These are phyloP conservation scores for Eutrema salsugineum DNA, from an alignment of 441 rosid genomes.

Conservation along the genomic window DNA sequence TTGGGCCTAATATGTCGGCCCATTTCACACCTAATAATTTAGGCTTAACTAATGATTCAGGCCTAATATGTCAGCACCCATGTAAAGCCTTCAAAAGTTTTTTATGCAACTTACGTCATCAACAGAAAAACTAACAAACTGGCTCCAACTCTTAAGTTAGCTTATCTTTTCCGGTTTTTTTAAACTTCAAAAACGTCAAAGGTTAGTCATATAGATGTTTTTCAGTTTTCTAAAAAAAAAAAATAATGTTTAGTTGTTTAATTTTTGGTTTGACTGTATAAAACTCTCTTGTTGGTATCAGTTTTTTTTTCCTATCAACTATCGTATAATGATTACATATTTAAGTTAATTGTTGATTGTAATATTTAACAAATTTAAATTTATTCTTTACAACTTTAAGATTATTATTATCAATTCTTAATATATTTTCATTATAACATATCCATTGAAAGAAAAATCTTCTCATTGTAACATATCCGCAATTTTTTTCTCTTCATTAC, in stretches of 20 bases:
- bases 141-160: no score
- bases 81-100: neutral
- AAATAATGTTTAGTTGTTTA: neutral
- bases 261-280: neutral
- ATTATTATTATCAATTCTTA: neutral
- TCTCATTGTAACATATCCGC: neutral
- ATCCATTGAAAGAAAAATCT: neutral
- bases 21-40: neutral
- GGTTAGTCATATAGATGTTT: no score
- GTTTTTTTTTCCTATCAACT: neutral
- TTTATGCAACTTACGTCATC: neutral
- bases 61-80: slow-evolving; percentile 3
- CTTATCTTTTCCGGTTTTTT: no score
- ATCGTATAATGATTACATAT: neutral
- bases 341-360: neutral
- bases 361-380: neutral
- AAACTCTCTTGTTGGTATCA: neutral
- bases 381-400: neutral
- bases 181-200: no score
- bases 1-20: slow-evolving; percentile 2
- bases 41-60: neutral
- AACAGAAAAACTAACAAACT: neutral
- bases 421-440: neutral
- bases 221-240: no score
- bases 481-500: neutral